Conservation (phyloP, 768 basidiomycete genomes). For the Macrolepiota albuminosa region DNA sequence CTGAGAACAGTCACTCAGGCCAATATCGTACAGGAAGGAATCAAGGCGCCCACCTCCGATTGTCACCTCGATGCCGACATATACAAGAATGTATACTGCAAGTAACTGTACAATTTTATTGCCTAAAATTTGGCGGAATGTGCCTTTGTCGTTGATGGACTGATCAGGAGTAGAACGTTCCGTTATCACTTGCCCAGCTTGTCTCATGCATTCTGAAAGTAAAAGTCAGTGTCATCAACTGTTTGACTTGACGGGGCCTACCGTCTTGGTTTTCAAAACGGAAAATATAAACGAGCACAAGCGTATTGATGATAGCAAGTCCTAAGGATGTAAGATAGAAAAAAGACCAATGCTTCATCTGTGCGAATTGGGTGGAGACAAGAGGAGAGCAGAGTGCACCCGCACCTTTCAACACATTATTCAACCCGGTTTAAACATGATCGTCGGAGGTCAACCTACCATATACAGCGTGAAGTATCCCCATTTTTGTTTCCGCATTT, state of each 20-base stretch:
- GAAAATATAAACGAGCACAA: constrained; percentile 54
- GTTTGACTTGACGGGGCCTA: constrained; percentile 16
- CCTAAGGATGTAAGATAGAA: constrained; percentile 71
- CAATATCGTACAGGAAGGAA: background rate
- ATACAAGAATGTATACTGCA: constrained; percentile 59
- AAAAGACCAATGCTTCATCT: constrained; percentile 63
- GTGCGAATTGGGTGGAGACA: constrained; percentile 76
- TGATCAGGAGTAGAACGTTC: constrained; percentile 21
- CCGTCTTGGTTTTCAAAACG: constrained; percentile 67
- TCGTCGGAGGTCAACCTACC: constrained; percentile 27
- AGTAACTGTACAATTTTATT: constrained; percentile 54
- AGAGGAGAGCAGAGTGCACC: constrained; percentile 71
- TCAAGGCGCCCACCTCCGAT: constrained; percentile 34
- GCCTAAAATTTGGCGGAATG: constrained; percentile 45
- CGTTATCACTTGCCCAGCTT: constrained; percentile 40
- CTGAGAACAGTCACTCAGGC: constrained; percentile 22
- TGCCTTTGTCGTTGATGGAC: constrained; percentile 7
- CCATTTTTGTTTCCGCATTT: constrained; percentile 60
- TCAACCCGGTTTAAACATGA: background rate
- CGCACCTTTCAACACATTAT: constrained; percentile 33
- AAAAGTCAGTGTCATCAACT: background rate
- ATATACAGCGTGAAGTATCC: constrained; percentile 61
- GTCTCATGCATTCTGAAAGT: constrained; percentile 39
- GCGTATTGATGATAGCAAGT: constrained; percentile 51
- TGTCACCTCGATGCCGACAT: constrained; percentile 67